Evolutionary conservation across 305 asterid genomes (phyloP), one percentile per base, ranked within the genome.

Genomic region (Rubia peregrina): DNA sequence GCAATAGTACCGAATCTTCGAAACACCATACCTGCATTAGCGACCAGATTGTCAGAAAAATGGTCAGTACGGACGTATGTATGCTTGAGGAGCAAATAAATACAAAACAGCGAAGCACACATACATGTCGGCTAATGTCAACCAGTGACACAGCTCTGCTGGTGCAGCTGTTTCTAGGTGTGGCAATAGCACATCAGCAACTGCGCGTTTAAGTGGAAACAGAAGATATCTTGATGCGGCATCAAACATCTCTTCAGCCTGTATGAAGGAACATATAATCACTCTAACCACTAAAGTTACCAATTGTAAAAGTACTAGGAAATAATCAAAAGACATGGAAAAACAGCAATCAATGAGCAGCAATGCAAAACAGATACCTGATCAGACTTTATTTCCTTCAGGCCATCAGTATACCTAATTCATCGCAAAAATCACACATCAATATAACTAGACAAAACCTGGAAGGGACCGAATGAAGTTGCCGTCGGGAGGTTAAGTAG

Each of bases 181-280:
- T 55, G 97, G 95, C 61, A 93, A 80, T 74, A 93, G 76, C 65
- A 85, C 96, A 78, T 93, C 98, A 62, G 98, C 98, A 21, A 91
- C 96, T 21, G 91, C 96, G 67, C 98, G 95, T 83, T 93, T 93
- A 63, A 93, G 97, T 65, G 96, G 95, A 82, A 93, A 93, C 79
- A 93, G 81, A 65, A 93, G 86, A 78, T 93, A 93, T 82, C 98
- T 93, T 66, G 98, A 93, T 71, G 97, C 96, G 75, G 95, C 96
- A 78, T 93, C 97, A 81, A 93, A 85, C 91, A 93, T 83, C 74
- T 91, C 97, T 79, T 90, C 97, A 64, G 95, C 92, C 97, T 93
- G 87, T 78, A 75, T 33, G 40, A 71, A 74, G 57, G 51, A 48
- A 71, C 78, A 48, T 74, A 73, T 63, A 22, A 60, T 71, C 19